A percentile compares a stretch with the other conserved stretches of the same genome.
Evolutionary conservation across 495 filamentous ascomycete genomes (phyloP).

Genomic region (Aspergillus ostianus): DNA sequence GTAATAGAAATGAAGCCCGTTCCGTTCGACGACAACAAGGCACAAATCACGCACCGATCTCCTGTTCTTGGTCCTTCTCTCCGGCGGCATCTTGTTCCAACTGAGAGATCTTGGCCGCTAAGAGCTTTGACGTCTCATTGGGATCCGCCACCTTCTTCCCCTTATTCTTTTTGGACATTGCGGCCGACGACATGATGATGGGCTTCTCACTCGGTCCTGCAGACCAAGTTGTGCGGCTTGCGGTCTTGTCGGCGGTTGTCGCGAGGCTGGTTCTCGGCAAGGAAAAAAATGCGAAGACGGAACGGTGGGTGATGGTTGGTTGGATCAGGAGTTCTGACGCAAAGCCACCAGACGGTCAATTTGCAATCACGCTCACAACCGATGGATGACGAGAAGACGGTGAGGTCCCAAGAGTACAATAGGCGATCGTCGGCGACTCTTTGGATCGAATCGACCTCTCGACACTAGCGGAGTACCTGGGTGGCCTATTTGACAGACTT

Average conservation of each 20-base stretch:
- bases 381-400: background rate
- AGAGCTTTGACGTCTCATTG: slow-evolving; percentile 81
- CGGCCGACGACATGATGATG: slow-evolving; percentile 39
- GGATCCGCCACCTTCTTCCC: slow-evolving; percentile 75
- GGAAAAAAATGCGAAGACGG: slow-evolving; percentile 27
- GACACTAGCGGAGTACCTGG: slow-evolving; percentile 24
- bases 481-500: slow-evolving; percentile 27
- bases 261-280: slow-evolving; percentile 22
- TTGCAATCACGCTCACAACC: background rate
- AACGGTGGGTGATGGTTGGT: slow-evolving; percentile 15
- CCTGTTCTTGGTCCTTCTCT: slow-evolving; percentile 91
- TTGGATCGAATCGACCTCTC: slow-evolving; percentile 13
- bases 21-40: slow-evolving; percentile 2
- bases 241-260: slow-evolving; percentile 16
- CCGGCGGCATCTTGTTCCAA: slow-evolving; percentile 87
- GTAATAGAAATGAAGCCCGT: background rate
- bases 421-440: slow-evolving; percentile 10
- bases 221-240: slow-evolving; percentile 8
- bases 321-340: slow-evolving; percentile 17
- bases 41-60: slow-evolving; percentile 78
- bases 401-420: background rate
- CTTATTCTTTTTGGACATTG: slow-evolving; percentile 64
- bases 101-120: slow-evolving; percentile 92
- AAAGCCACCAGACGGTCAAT: slow-evolving; percentile 13
- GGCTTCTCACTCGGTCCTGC: background rate